A percentile compares a stretch with the other conserved stretches of the same genome.
phyloP scores from a whole-genome alignment of 2,329 filamentous ascomycete species.

The Xylariaceae sp. region DNA sequence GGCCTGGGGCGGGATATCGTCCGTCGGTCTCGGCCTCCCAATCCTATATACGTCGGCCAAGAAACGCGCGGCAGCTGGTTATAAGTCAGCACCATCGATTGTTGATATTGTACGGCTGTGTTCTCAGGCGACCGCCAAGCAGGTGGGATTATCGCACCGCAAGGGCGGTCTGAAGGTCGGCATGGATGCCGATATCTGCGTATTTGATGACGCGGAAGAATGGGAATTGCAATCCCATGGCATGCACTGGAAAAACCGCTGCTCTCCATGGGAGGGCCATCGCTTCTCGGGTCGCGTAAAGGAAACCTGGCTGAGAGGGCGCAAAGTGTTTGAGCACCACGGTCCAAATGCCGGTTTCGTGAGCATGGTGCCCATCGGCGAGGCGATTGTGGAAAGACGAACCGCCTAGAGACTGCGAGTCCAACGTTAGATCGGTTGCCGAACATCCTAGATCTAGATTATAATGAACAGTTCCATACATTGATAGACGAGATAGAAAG shows the following conservation, averaged over 20 bases:
- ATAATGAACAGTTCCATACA: neutral
- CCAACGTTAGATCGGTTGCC: too few relatives aligned
- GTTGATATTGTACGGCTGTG: constrained; percentile 83
- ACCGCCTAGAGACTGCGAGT: constrained; percentile 32
- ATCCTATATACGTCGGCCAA: constrained; percentile 80
- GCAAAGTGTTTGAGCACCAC: constrained; percentile 68
- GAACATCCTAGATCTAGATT: neutral
- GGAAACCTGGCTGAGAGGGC: constrained; percentile 82
- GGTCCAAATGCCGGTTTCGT: constrained; percentile 49
- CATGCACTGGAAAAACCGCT: constrained; percentile 94
- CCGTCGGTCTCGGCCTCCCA: constrained; percentile 84
- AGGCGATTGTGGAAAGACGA: constrained; percentile 59
- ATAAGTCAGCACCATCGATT: constrained; percentile 47
- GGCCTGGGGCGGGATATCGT: constrained; percentile 94
- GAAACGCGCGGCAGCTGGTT: constrained; percentile 50
- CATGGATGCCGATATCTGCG: constrained; percentile 84
- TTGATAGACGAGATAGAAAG: neutral
- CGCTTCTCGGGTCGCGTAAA: constrained; percentile 70
- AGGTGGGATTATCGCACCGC: constrained; percentile 75
- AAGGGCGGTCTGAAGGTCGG: constrained; percentile 81
- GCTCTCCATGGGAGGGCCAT: constrained; percentile 84
- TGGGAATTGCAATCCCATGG: constrained; percentile 72
- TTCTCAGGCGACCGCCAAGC: constrained; percentile 77
- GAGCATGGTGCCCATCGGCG: constrained; percentile 44
- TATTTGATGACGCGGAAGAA: constrained; percentile 79